These are phyloP conservation scores for Cyberlindnera mycetangii DNA, from an alignment of 805 yeast species.

Conservation along the genomic window DNA sequence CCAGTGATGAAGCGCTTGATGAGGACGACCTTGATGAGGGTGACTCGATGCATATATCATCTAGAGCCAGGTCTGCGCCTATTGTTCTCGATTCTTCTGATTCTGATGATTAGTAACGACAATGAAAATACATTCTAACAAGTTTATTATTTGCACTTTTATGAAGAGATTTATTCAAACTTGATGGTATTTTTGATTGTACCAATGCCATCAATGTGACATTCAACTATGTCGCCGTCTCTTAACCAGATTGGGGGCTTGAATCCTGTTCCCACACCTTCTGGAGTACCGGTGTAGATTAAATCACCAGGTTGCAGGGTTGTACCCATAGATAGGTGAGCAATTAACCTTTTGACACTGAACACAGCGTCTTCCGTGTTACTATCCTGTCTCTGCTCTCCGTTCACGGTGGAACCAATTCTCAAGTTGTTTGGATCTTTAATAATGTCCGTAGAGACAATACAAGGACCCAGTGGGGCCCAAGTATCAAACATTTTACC, in stretches of 20 bases:
- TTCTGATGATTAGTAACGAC: background rate
- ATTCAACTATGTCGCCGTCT: slow-evolving; percentile 43
- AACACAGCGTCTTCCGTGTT: slow-evolving; percentile 49
- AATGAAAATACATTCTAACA: background rate
- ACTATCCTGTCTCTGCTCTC: slow-evolving; percentile 44
- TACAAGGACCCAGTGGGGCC: slow-evolving; percentile 57
- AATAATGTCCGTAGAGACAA: slow-evolving; percentile 36
- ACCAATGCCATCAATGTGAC: slow-evolving; percentile 43
- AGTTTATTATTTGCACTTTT: background rate
- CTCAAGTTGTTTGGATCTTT: slow-evolving; percentile 32
- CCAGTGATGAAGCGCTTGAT: background rate
- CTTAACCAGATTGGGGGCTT: slow-evolving; percentile 40
- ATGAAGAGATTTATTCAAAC: slow-evolving; percentile 6
- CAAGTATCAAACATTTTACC: slow-evolving; percentile 55
- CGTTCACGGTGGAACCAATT: slow-evolving; percentile 43
- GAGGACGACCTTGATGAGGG: background rate
- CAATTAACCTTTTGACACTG: slow-evolving; percentile 38
- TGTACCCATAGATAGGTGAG: slow-evolving; percentile 48
- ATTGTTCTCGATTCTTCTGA: background rate
- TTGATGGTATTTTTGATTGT: slow-evolving; percentile 34
- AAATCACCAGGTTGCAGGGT: slow-evolving; percentile 53
- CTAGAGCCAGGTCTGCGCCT: background rate
- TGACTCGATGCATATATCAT: background rate
- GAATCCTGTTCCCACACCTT: slow-evolving; percentile 50
- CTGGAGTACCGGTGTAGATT: slow-evolving; percentile 56